Evolutionary conservation across 345 rosid genomes (phyloP), one percentile per base, ranked within the genome.

Genomic region (Ceriops tagal): DNA sequence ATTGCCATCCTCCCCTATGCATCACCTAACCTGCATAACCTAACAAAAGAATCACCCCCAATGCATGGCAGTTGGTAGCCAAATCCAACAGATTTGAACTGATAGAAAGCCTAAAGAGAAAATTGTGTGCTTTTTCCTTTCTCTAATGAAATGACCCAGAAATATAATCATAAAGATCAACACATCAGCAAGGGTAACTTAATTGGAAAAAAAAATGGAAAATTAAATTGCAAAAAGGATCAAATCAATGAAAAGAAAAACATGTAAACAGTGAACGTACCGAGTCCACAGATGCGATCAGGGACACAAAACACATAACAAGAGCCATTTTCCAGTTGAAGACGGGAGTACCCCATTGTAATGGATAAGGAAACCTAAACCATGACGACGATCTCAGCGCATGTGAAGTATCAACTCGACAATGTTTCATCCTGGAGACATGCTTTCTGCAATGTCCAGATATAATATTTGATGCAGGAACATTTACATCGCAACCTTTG

Each of bases 311-410:
- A 68, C 97, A 95, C 99, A 95, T 91, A 58, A 92, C 92, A 37
- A 92, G 58, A 69, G 96, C 90, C 97, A 88, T 83, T 80, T 95
- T 89, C 97, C 97, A 92, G 69, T 71, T 77, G 73, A 95, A 87
- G 66, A 91, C 83, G 21, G 99, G 99, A 71, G 92, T 85, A 64
- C 99, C 99, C 99, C 99, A 95, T 74, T 95, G 97, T 71, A 95
- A 75, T 26, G 99, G 99, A 76, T 89, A 95, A 66, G 97, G 99
- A 80, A 95, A 88, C 78, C 99, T 89, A 75, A 93, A 91, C 97
- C 97, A 91, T 37, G 98, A 97, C 59, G 97, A 87, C 46, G 89
- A 84, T 76, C 72, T 86, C 73, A 93, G 75, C n/a, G 90, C 95
- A 63, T 89, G 88, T 68, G 92, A 91, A 64, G 95, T 88, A 79